Percentiles rank a stretch among this genome's conserved stretches.
Conservation (phyloP, 306 rosid genomes). For the Cajanus cajan region DNA sequence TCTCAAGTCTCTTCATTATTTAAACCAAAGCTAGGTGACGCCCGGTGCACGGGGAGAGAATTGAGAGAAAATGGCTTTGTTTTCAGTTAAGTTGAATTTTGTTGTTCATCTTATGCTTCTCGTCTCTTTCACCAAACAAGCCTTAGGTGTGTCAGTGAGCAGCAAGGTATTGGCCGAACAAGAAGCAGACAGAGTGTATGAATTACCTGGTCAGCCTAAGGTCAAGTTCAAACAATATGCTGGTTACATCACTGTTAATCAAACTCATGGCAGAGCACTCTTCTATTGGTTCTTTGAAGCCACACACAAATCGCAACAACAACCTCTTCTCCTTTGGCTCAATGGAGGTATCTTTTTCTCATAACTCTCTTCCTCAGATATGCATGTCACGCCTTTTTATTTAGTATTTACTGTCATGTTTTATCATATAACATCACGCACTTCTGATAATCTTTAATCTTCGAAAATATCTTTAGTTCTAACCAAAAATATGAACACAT, state of each 20-base stretch:
- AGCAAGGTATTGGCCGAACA: slow-evolving; percentile 28
- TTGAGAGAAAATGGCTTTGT: slow-evolving; percentile 23
- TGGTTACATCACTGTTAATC: slow-evolving; percentile 70
- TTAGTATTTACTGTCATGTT: neutral
- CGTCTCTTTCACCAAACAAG: neutral
- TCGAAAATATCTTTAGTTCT: no score
- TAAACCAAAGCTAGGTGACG: slow-evolving; percentile 3
- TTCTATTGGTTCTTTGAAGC: slow-evolving; percentile 90
- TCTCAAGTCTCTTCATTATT: slow-evolving; percentile 24
- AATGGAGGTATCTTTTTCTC: slow-evolving; percentile 62
- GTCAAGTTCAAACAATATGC: slow-evolving; percentile 76
- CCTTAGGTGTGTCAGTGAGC: neutral
- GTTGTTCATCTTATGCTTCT: slow-evolving; percentile 21
- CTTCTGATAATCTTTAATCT: no score
- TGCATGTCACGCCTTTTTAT: no score
- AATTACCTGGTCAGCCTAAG: slow-evolving; percentile 68
- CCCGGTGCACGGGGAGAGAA: neutral
- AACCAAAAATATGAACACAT: no score
- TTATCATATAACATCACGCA: neutral
- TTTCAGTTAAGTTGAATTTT: neutral
- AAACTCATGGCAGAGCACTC: slow-evolving; percentile 75
- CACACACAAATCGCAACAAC: slow-evolving; percentile 30
- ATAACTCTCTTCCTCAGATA: no score
- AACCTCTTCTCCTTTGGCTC: slow-evolving; percentile 83
- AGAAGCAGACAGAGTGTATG: slow-evolving; percentile 54